phyloP scores from a whole-genome alignment of 768 basidiomycete genomes.

The Podaxis carcinomalis region DNA sequence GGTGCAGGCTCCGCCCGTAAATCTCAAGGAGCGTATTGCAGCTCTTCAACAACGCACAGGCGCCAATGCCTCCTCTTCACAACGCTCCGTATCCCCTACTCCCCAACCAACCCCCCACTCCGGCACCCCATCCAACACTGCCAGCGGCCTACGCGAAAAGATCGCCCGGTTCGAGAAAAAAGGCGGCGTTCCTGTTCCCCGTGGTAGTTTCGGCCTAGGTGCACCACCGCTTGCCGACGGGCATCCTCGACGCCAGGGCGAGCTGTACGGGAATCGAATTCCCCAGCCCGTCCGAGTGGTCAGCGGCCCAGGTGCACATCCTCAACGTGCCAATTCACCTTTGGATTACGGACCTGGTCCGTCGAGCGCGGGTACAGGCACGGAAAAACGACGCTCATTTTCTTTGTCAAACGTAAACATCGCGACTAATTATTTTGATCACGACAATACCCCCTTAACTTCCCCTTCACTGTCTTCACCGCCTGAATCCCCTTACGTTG shows the following conservation, averaged over 20 bases:
- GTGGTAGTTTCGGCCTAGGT: slow-evolving; percentile 68
- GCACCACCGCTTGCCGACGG: slow-evolving; percentile 52
- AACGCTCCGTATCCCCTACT: slow-evolving; percentile 26
- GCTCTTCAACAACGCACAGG: slow-evolving; percentile 65
- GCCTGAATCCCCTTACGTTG: slow-evolving; percentile 20
- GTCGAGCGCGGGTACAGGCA: slow-evolving; percentile 4
- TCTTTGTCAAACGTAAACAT: slow-evolving; percentile 25
- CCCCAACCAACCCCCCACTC: slow-evolving; percentile 17
- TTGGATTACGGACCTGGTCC: slow-evolving; percentile 8
- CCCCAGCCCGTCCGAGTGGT: slow-evolving; percentile 33
- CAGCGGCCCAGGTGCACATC: slow-evolving; percentile 15
- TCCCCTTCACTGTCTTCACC: slow-evolving; percentile 27
- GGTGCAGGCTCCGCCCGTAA: slow-evolving; percentile 34
- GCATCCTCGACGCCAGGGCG: slow-evolving; percentile 49
- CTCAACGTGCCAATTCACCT: slow-evolving; percentile 14
- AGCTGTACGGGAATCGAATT: slow-evolving; percentile 74
- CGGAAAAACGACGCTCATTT: slow-evolving; percentile 24
- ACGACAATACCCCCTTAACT: slow-evolving; percentile 22
- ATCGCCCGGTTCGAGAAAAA: slow-evolving; percentile 80
- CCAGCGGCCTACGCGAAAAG: slow-evolving; percentile 48
- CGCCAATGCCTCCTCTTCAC: slow-evolving; percentile 15
- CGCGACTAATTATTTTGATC: slow-evolving; percentile 17
- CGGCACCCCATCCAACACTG: slow-evolving; percentile 17
- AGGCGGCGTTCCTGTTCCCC: slow-evolving; percentile 72
- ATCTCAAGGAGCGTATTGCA: slow-evolving; percentile 81